These are phyloP conservation scores for Rosa hybrid DNA, from an alignment of 331 rosid species.

Conservation along the genomic window DNA sequence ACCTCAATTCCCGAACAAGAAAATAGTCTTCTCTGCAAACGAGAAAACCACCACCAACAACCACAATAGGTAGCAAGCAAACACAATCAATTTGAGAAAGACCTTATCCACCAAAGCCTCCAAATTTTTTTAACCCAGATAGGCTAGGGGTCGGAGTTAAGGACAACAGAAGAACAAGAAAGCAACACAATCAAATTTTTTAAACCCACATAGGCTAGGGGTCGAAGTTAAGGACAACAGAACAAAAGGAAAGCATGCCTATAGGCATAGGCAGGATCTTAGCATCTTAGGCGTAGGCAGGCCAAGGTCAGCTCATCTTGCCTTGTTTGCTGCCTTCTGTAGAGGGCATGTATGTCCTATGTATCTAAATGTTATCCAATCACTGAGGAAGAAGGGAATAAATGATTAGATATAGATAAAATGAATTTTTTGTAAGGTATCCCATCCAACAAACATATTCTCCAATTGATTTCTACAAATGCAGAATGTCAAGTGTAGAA, in stretches of 20 bases:
- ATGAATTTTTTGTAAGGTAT: background rate
- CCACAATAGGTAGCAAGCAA: background rate
- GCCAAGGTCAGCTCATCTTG: constrained; percentile 9
- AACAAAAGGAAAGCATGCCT: background rate
- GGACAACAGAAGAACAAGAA: background rate
- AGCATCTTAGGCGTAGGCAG: background rate
- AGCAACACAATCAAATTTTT: background rate
- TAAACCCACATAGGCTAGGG: background rate
- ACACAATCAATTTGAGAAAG: background rate
- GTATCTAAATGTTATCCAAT: background rate
- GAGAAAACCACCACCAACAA: background rate
- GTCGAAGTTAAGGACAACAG: background rate
- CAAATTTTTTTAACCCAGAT: background rate
- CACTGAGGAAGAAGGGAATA: background rate
- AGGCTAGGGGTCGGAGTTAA: background rate
- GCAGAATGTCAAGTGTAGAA: background rate
- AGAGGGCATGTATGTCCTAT: constrained; percentile 13
- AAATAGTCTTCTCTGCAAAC: background rate
- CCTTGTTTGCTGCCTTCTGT: constrained; percentile 21
- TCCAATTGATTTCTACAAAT: background rate
- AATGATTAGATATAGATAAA: background rate
- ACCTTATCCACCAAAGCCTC: background rate
- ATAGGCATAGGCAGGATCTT: background rate
- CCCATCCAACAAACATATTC: constrained; percentile 5
- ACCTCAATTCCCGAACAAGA: background rate